Percentiles rank a stretch among this genome's conserved stretches.
phyloP scores from a whole-genome alignment of 257 asterid species.

The Gentiana dahurica region DNA sequence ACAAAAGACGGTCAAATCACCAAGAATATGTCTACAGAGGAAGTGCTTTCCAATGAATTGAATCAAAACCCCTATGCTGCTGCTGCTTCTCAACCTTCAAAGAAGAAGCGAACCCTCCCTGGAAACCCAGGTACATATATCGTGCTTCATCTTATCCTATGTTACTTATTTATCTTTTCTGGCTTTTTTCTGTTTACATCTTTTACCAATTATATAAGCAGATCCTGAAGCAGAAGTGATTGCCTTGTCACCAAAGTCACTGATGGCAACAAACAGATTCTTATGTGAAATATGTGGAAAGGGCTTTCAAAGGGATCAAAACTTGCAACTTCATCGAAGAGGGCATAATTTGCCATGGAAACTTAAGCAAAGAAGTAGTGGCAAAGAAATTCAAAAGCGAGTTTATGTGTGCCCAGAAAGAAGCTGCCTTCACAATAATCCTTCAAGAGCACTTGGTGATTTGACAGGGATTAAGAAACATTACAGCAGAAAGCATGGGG shows the following conservation, averaged over 20 bases:
- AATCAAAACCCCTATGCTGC: slow-evolving; percentile 32
- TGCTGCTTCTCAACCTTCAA: slow-evolving; percentile 41
- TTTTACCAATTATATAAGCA: slow-evolving; percentile 4
- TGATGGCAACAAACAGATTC: slow-evolving; percentile 90
- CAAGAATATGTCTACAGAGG: slow-evolving; percentile 40
- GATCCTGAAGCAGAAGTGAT: slow-evolving; percentile 95
- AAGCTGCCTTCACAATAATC: slow-evolving; percentile 66
- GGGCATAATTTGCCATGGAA: slow-evolving; percentile 95
- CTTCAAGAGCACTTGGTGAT: slow-evolving; percentile 89
- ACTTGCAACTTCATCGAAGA: slow-evolving; percentile 78
- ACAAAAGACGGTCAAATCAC: too few relatives aligned
- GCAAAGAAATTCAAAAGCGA: slow-evolving; percentile 54
- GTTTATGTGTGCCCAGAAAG: slow-evolving; percentile 92
- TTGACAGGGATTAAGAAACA: slow-evolving; percentile 88
- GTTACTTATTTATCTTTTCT: too few relatives aligned
- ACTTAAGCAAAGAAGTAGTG: slow-evolving; percentile 61
- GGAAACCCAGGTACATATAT: slow-evolving; percentile 66
- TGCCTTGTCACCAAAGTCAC: slow-evolving; percentile 75
- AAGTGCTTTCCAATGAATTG: slow-evolving; percentile 32
- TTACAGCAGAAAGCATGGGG: slow-evolving; percentile 86
- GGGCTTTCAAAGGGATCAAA: slow-evolving; percentile 93
- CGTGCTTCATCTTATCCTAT: too few relatives aligned
- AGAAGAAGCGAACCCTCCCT: slow-evolving; percentile 90
- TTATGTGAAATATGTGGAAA: slow-evolving; percentile 84
- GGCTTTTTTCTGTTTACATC: too few relatives aligned